These are phyloP conservation scores for Pythium rhizo-oryzae DNA, from an alignment of 352 stramenopile species.

Conservation along the genomic window DNA sequence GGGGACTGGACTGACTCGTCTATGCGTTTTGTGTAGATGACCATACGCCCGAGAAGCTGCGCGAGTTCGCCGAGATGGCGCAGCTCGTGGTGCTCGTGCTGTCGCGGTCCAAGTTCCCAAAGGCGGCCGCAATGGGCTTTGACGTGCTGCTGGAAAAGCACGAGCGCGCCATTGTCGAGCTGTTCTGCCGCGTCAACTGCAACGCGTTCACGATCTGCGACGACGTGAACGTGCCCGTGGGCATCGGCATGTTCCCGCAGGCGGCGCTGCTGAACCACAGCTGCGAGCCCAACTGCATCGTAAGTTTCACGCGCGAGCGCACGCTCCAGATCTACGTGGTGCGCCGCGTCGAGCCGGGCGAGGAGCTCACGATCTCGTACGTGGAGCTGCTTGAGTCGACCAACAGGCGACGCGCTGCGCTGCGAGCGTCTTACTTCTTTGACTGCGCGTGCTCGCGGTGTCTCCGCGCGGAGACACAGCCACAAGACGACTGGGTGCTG, in stretches of 20 bases:
- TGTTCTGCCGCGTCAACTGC: conserved; percentile 79
- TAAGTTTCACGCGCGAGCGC: conserved; percentile 52
- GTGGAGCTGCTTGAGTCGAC: conserved; percentile 64
- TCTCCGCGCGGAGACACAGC: not conserved
- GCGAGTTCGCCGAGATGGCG: conserved; percentile 60
- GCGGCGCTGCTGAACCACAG: conserved; percentile 79
- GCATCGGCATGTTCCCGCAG: conserved; percentile 65
- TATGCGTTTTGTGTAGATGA: conserved; percentile 37
- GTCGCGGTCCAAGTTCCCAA: conserved; percentile 40
- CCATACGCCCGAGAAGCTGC: conserved; percentile 38
- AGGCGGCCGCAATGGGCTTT: conserved; percentile 21
- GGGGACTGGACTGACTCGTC: too few relatives aligned
- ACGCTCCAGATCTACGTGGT: conserved; percentile 56
- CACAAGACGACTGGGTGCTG: conserved; percentile 15
- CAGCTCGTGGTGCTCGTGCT: conserved; percentile 62
- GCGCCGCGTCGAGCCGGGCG: conserved; percentile 35
- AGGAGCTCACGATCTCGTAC: conserved; percentile 80
- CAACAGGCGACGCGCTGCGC: conserved; percentile 37
- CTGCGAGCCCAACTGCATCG: conserved; percentile 72
- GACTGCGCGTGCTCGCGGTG: conserved; percentile 47
- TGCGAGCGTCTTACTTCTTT: conserved; percentile 82
- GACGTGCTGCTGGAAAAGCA: conserved; percentile 37
- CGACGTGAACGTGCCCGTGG: conserved; percentile 42
- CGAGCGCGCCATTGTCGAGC: conserved; percentile 39
- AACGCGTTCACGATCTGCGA: conserved; percentile 79